Base-by-base conservation (phyloP, 306 rosid species). In the Cercis canadensis region DNA sequence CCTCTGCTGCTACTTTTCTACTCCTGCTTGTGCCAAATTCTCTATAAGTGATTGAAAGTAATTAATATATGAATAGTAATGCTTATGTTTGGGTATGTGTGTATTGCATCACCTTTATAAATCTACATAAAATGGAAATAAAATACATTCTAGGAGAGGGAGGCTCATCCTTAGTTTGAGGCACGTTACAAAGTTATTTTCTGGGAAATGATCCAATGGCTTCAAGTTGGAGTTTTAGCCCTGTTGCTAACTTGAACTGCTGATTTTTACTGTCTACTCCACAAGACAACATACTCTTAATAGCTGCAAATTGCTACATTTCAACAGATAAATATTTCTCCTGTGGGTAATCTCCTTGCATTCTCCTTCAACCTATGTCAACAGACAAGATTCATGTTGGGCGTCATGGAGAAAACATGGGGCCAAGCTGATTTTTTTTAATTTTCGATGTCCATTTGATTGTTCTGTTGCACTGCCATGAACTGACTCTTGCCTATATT, bases 11-110 rank as follows among this genome's bases (percentile, higher is more conserved):
- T 40, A 37, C 40, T 57, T 65, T 21, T 61, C 57, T 68, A 9
- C 31, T 73, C 39, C 14, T 77, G 39, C 56, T 49, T 68, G 18
- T 77, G 62, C 40, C 54, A 57, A 57, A 54, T 62, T 19, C 70
- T 17, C 17, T 57, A 14, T 34, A 18, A 36, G 69, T 21, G 13
- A 24, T 19, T 21, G 13, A 34, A 21, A 33, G 5, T 10, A 3
- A 17, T 62, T 62, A 13, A 50, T 36, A 1, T 29, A 64, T 46
- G 31, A 8, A 44, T 64, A 45, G 9, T 45, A 64, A 45, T 31
- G 8, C 69, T 29, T 31, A 49, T 29, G 32, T 65, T 31, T 45
- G 57, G 57, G 6, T 4, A 29, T 7, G 2, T 5, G 15, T 45
- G n/a, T n/a, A 34, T 10, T 18, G 44, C 6, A 31, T 65, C 18